These are phyloP conservation scores for Neurospora sp. DNA, from an alignment of 2,329 filamentous ascomycete genomes.

Conservation along the genomic window DNA sequence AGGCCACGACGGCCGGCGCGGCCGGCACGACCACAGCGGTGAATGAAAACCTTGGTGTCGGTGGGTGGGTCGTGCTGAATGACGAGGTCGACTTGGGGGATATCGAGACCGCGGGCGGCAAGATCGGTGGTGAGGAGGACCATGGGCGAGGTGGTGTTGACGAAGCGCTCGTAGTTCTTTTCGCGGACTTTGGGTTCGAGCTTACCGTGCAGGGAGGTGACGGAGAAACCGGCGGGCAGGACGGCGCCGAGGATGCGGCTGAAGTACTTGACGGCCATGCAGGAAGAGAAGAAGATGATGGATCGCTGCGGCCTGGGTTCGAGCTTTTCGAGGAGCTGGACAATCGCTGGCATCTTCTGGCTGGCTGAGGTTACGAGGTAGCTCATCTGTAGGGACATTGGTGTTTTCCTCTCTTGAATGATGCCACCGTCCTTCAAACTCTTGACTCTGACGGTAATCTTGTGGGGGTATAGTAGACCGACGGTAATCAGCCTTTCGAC, in stretches of 20 bases:
- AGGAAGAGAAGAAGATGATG: conserved; percentile 89
- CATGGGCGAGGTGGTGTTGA: conserved; percentile 62
- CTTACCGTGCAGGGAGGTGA: conserved; percentile 85
- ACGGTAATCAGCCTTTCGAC: conserved; percentile 88
- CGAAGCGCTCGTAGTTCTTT: conserved; percentile 77
- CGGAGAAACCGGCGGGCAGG: conserved; percentile 54
- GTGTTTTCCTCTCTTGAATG: conserved; percentile 74
- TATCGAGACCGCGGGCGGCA: conserved; percentile 81
- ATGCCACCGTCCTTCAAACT: conserved; percentile 53
- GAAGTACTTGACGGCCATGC: conserved; percentile 91
- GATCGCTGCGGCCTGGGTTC: conserved; percentile 70
- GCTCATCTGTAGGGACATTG: conserved; percentile 84
- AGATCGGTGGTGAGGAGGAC: conserved; percentile 89
- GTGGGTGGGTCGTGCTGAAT: conserved; percentile 68
- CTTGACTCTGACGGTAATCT: conserved; percentile 89
- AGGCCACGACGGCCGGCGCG: conserved; percentile 79
- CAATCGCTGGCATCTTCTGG: conserved; percentile 69
- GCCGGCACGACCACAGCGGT: conserved; percentile 82
- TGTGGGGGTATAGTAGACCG: conserved; percentile 86
- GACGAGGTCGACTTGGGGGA: conserved; percentile 83
- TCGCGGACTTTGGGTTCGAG: conserved; percentile 78
- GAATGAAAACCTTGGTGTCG: conserved; percentile 72
- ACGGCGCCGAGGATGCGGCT: conserved; percentile 66
- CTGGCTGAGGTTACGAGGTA: conserved; percentile 68
- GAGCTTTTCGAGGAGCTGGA: conserved; percentile 58